Conservation (phyloP, 257 asterid species). For the Nyctanthes arbortristis region DNA sequence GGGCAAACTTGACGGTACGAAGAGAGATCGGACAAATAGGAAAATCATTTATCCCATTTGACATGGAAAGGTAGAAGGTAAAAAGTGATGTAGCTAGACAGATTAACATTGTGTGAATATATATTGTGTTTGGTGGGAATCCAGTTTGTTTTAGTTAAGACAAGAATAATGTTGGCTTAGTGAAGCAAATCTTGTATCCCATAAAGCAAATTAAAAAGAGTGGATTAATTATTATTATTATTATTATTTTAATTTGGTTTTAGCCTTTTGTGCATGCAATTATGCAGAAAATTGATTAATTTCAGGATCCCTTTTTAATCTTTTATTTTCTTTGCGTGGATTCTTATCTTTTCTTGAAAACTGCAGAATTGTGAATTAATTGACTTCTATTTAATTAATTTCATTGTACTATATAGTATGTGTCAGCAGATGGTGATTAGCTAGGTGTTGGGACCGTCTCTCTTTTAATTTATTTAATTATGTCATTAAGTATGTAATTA, state of each 20-base stretch:
- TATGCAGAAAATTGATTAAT: background rate
- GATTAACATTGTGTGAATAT: background rate
- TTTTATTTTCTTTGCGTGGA: no score
- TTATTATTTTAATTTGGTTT: background rate
- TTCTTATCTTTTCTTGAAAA: background rate
- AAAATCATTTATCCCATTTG: constrained; percentile 1
- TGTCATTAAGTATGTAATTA: no score
- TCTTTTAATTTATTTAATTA: background rate
- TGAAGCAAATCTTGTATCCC: background rate
- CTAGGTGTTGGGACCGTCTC: background rate
- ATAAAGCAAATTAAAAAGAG: background rate
- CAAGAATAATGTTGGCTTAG: constrained; percentile 21
- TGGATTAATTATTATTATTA: background rate
- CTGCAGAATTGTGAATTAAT: background rate
- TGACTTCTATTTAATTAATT: background rate
- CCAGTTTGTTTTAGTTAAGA: constrained; percentile 9
- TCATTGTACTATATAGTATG: background rate
- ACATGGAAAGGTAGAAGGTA: constrained; percentile 26
- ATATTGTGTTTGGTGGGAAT: constrained; percentile 1
- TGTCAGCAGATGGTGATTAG: no score
- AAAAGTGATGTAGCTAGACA: background rate
- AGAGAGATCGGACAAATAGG: constrained; percentile 20
- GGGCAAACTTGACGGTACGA: constrained; percentile 4
- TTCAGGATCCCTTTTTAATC: background rate
- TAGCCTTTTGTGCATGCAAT: background rate